These are phyloP conservation scores for Acanthamoeba quina DNA, from an alignment of 208 protist species.

Conservation along the genomic window DNA sequence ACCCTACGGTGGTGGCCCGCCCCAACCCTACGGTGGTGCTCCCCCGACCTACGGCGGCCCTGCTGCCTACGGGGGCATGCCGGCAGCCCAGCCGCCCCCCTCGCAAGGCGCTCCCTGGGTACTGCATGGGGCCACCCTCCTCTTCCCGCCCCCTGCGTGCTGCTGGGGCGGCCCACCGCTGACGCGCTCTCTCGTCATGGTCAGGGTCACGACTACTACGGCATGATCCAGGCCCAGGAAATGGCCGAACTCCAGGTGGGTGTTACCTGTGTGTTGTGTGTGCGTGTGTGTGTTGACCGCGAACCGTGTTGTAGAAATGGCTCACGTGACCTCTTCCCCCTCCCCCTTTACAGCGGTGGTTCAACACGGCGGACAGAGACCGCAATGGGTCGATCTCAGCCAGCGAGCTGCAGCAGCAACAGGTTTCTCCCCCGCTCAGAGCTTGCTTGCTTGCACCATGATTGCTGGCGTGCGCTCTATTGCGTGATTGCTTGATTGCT, in stretches of 20 bases:
- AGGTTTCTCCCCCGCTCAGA: background rate
- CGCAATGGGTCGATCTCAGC: slow-evolving; percentile 54
- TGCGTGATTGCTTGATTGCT: background rate
- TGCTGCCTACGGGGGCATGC: background rate
- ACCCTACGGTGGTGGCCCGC: background rate
- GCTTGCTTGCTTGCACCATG: background rate
- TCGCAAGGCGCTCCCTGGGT: slow-evolving; percentile 41
- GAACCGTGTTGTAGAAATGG: background rate
- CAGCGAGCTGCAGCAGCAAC: slow-evolving; percentile 8
- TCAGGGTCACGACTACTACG: slow-evolving; percentile 53
- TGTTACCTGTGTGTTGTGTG: background rate
- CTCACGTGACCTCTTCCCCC: too few species aligned
- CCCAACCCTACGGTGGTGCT: background rate
- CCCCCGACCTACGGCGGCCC: background rate
- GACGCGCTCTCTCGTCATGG: background rate
- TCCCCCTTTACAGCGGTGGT: background rate
- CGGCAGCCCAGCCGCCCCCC: background rate
- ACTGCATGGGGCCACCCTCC: background rate
- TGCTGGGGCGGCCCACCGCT: background rate
- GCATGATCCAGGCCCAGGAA: slow-evolving; percentile 53
- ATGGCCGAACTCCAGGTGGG: slow-evolving; percentile 36
- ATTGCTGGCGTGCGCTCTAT: background rate
- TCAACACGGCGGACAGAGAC: slow-evolving; percentile 35
- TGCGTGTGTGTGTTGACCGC: background rate
- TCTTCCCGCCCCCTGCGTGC: background rate